These are phyloP conservation scores for Ogataea nakhonphanomensis DNA, from an alignment of 805 yeast genomes.

Conservation along the genomic window DNA sequence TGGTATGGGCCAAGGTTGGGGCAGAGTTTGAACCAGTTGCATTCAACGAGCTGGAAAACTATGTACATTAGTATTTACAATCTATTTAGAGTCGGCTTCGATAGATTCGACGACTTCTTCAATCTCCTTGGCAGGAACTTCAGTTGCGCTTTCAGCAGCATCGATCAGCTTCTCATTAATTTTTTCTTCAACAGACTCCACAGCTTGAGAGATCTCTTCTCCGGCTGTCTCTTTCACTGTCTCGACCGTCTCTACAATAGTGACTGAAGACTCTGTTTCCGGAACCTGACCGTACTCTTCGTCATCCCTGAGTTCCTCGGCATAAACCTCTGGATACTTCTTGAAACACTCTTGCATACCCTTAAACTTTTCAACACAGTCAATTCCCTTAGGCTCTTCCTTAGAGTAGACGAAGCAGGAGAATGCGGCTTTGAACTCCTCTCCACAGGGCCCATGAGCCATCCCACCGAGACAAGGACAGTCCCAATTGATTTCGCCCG, in stretches of 20 bases:
- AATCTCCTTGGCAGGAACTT: constrained; percentile 7
- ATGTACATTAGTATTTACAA: constrained; percentile 13
- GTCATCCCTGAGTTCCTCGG: constrained; percentile 85
- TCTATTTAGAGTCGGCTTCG: constrained; percentile 2
- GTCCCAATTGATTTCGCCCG: constrained; percentile 99
- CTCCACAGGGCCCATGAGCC: constrained; percentile 99
- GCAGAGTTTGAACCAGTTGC: constrained; percentile 41
- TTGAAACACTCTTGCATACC: constrained; percentile 94
- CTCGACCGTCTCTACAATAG: constrained; percentile 16
- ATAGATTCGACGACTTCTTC: constrained; percentile 4
- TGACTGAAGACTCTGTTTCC: constrained; percentile 18
- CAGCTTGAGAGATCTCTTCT: background rate
- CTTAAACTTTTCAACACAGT: constrained; percentile 87
- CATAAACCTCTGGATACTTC: constrained; percentile 86
- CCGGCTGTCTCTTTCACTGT: constrained; percentile 8
- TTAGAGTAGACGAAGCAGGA: constrained; percentile 92
- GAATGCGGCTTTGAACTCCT: constrained; percentile 90
- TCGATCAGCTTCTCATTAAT: constrained; percentile 6
- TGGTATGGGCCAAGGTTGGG: constrained; percentile 40
- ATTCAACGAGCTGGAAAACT: constrained; percentile 28
- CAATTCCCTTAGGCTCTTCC: constrained; percentile 94
- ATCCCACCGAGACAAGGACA: constrained; percentile 99
- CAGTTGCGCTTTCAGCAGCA: constrained; percentile 14
- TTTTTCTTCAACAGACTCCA: background rate
- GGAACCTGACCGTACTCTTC: constrained; percentile 42